phyloP scores from a whole-genome alignment of 345 rosid species.

The Eucalyptus curtisii region DNA sequence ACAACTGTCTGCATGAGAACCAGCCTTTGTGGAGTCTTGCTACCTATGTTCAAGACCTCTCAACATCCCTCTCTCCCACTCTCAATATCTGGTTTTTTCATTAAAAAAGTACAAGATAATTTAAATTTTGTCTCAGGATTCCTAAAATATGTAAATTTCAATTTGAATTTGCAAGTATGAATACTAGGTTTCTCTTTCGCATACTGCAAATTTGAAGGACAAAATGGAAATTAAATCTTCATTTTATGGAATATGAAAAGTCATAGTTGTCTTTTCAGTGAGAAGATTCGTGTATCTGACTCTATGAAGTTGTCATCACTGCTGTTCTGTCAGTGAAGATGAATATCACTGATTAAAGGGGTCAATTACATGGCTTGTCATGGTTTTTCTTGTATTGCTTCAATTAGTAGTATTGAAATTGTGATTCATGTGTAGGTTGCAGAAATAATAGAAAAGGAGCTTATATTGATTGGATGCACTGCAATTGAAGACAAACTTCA shows the following conservation, averaged over 20 bases:
- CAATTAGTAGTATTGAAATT: not conserved
- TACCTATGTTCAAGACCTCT: not conserved
- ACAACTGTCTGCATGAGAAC: not conserved
- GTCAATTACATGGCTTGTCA: not conserved
- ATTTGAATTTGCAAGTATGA: not conserved
- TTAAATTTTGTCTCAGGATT: not conserved
- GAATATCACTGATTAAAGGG: not conserved
- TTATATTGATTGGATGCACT: conserved; percentile 81
- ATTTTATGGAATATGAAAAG: not conserved
- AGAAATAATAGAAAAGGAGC: conserved; percentile 89
- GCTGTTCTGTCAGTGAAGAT: not conserved
- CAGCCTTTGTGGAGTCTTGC: not conserved
- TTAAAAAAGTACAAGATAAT: not conserved
- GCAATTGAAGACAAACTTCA: conserved; percentile 99
- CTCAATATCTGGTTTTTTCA: not conserved
- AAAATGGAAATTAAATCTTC: not conserved
- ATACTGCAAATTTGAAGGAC: not conserved
- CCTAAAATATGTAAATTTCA: not conserved
- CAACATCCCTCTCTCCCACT: not conserved
- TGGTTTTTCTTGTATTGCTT: not conserved
- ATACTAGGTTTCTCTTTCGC: not conserved
- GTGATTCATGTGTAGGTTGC: conserved; percentile 55
- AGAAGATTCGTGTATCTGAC: not conserved
- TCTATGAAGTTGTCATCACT: not conserved
- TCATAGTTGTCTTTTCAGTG: not conserved